Percentiles rank a stretch among this genome's conserved stretches.
Evolutionary conservation across 2,329 filamentous ascomycete species (phyloP).

Genomic region (Erysiphe neolycopersici): DNA sequence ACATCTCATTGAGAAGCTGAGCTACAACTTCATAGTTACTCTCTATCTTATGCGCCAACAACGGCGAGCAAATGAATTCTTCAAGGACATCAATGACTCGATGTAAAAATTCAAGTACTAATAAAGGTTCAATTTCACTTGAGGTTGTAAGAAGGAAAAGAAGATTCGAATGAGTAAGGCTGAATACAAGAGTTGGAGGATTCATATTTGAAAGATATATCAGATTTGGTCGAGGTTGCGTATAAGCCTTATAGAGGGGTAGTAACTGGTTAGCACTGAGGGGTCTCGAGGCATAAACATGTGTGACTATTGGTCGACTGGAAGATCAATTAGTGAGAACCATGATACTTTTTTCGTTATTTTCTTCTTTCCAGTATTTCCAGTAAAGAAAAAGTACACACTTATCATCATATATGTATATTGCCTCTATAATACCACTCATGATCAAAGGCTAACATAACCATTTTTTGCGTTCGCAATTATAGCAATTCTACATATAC

Average conservation of each 20-base stretch:
- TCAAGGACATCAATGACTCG: constrained; percentile 78
- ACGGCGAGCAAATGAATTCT: constrained; percentile 72
- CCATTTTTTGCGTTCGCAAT: too few relatives aligned
- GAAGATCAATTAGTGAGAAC: not conserved
- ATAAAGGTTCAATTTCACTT: constrained; percentile 63
- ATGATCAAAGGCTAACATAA: constrained; percentile 21
- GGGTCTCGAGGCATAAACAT: constrained; percentile 64
- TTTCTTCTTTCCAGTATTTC: not conserved
- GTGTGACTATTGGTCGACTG: constrained; percentile 65
- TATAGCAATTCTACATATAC: too few relatives aligned
- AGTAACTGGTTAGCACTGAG: constrained; percentile 51
- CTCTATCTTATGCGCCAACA: constrained; percentile 70
- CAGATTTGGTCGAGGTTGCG: constrained; percentile 56
- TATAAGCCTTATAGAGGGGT: constrained; percentile 64
- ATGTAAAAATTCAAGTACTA: constrained; percentile 84
- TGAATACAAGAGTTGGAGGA: constrained; percentile 73
- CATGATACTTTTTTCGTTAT: not conserved
- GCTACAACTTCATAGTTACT: constrained; percentile 79
- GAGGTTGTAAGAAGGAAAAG: constrained; percentile 69
- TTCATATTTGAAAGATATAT: constrained; percentile 61
- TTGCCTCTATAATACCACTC: constrained; percentile 73
- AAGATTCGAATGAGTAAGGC: constrained; percentile 61
- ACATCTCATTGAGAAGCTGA: constrained; percentile 85
- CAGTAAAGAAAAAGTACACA: not conserved
- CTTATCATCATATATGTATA: constrained; percentile 86